Base-by-base conservation (phyloP, 768 basidiomycete genomes). In the Boletellus sp. region DNA sequence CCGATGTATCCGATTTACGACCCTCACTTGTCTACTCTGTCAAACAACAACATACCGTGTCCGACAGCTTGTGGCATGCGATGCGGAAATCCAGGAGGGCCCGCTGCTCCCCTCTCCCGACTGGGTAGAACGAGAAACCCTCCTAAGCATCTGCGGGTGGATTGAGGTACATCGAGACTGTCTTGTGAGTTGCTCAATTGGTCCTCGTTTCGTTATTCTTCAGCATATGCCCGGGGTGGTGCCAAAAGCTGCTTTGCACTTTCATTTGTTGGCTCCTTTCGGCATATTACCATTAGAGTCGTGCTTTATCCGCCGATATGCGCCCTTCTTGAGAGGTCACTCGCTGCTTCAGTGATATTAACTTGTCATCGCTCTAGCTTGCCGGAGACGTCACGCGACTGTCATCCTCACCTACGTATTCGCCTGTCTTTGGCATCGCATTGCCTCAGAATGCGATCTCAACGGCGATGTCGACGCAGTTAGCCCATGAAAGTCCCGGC, bases 91-190 rank as follows among this genome's bases (percentile, higher is more conserved):
- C 13, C 77, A 77, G 42, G 84, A 84, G 47, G 82, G 84, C 8
- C 79, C 82, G 3, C 67, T 89, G 15, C 69, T 88, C 42, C 86
- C 88, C 15, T 80, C 80, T 1, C 81, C 84, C 45, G 85, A 87
- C 39, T 90, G 86, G 85, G 81, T 81, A 6, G 88, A 90, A 69
- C 76, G 79, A 43, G 85, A 87, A 60, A 70, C 81, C 44, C 72
- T 90, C 67, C 80, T 80, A 67, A 85, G 83, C 56, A 67, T 73
- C 31, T 79, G 63, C 46, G 89, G 88, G 11, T 89, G 85, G 86
- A 76, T 91, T 52, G 83, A 90, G 58, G 77, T 90, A 17, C 74
- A 83, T 59, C 76, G 74, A 46, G 72, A 74, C 45, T 84, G 82
- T 60, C 61, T 87, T 68, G 88, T 90, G 69, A 77, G 88, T 79